Evolutionary conservation across 371 early-diverging fungal genomes (phyloP).

Genomic region (Apophysomyces ossiformis): DNA sequence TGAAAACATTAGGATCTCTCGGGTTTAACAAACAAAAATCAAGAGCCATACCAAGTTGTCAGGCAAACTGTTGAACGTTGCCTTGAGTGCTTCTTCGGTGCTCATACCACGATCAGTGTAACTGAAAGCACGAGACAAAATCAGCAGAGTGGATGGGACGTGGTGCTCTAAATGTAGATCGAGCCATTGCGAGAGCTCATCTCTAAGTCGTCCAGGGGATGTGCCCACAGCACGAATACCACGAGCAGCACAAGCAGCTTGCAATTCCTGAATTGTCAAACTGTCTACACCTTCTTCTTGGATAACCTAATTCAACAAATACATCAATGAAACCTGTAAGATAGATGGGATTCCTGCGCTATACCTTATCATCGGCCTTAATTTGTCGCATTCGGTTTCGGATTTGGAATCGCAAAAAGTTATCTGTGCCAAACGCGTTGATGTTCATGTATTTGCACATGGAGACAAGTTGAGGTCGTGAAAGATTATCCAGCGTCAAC

Average conservation of each 20-base stretch:
- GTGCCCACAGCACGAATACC: slow-evolving; percentile 90
- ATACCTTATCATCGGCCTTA: slow-evolving; percentile 84
- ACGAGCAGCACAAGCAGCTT: slow-evolving; percentile 87
- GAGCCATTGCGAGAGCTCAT: slow-evolving; percentile 92
- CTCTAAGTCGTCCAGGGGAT: slow-evolving; percentile 85
- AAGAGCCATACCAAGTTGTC: slow-evolving; percentile 73
- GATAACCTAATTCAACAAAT: slow-evolving; percentile 60
- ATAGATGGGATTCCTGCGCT: not conserved
- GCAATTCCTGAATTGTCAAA: slow-evolving; percentile 84
- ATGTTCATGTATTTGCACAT: slow-evolving; percentile 95
- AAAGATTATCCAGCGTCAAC: slow-evolving; percentile 90
- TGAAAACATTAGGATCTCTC: not conserved
- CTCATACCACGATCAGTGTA: slow-evolving; percentile 72
- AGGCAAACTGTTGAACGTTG: slow-evolving; percentile 92
- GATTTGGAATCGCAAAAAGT: slow-evolving; percentile 90
- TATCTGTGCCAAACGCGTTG: slow-evolving; percentile 95
- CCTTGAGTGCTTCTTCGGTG: slow-evolving; percentile 87
- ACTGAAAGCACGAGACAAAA: slow-evolving; percentile 90
- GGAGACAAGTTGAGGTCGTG: slow-evolving; percentile 92
- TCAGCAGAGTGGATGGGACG: slow-evolving; percentile 91
- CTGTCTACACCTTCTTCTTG: slow-evolving; percentile 87
- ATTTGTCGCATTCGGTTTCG: slow-evolving; percentile 85
- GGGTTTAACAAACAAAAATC: not conserved
- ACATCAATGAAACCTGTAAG: not conserved
- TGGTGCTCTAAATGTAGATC: slow-evolving; percentile 91